Percentiles rank a stretch among this genome's conserved stretches.
These are phyloP conservation scores for Fragaria vesca DNA, from an alignment of 306 rosid species.

Conservation along the genomic window DNA sequence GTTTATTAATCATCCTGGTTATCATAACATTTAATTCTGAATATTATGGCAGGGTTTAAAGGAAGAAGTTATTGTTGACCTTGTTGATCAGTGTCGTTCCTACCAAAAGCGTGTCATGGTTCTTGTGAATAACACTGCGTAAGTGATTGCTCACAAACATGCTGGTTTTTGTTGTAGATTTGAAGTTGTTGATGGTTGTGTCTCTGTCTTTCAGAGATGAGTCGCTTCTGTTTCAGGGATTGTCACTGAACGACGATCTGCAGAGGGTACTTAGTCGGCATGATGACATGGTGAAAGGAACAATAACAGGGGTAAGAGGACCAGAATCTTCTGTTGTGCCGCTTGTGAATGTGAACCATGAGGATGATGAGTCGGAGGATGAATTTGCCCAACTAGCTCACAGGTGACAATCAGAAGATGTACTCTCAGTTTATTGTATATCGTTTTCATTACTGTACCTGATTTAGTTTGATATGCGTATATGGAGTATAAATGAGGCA, in stretches of 20 bases:
- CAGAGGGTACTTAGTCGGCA: slow-evolving; percentile 78
- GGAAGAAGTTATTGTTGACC: slow-evolving; percentile 89
- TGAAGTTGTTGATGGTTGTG: slow-evolving; percentile 23
- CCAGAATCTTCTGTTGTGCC: slow-evolving; percentile 60
- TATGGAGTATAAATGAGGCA: not conserved
- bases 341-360: slow-evolving; percentile 67
- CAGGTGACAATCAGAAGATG: slow-evolving; percentile 43
- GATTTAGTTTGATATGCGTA: not conserved
- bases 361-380: slow-evolving; percentile 85
- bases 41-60: slow-evolving; percentile 68
- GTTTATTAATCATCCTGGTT: not conserved
- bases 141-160: slow-evolving; percentile 25
- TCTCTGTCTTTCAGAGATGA: slow-evolving; percentile 66
- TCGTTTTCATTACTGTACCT: not conserved
- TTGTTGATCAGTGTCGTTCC: slow-evolving; percentile 92
- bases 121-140: slow-evolving; percentile 79
- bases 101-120: slow-evolving; percentile 87
- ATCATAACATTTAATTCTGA: slow-evolving; percentile 6
- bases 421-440: not conserved
- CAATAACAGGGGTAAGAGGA: slow-evolving; percentile 40
- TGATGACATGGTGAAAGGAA: slow-evolving; percentile 62
- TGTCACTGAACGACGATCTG: slow-evolving; percentile 79
- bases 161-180: not conserved
- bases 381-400: slow-evolving; percentile 82
- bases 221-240: slow-evolving; percentile 67